Base-by-base conservation (phyloP, 257 asterid species). In the Solanum clarkiae region DNA sequence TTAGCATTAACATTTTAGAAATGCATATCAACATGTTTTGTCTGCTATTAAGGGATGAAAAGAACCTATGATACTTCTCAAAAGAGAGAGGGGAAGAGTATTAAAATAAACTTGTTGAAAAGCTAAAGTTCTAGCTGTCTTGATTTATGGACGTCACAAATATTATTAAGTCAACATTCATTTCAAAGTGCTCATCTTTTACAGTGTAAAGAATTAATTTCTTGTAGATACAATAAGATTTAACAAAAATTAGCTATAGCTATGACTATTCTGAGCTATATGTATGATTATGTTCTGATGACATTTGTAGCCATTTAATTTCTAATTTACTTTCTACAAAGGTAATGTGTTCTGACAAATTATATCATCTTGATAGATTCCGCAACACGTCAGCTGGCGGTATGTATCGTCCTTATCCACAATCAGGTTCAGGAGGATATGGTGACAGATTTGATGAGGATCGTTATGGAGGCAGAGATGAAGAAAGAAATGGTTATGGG, bases 381-480 rank as follows among this genome's bases (percentile, higher is more conserved):
- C 97, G 96, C 84, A 91, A 86, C 89, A 89, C 94, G 59, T 91
- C 98, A 22, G 56, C 68, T 18, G 97, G 97, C 75, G 89, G 94
- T 68, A 91, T 90, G 95, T 91, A 95, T 91, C 94, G 98, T 44
- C 94, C 98, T 84, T 94, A 96, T 84, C 91, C 95, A 80, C 53
- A 80, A 85, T 86, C 92, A 22, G 42, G 87, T 56, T 80, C 93
- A 63, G 98, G 97, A 85, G 92, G 94, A 82, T 92, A 92, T 89
- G 94, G 95, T 60, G 98, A 93, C 87, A 90, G 91, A 87, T 92
- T 91, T 88, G 98, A 95, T 69, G 99, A 94, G 47, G 94, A 93
- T 90, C 96, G 96, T 80, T 91, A 92, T 82, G 98, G 97, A 68
- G 89, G 94, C 83, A 91, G 92, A 81, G 97, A 95, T 86, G 98